Percentiles rank a stretch among this genome's conserved stretches.
Conservation (phyloP, 148 eudicot genomes). For the Salicornia ramosissima region DNA sequence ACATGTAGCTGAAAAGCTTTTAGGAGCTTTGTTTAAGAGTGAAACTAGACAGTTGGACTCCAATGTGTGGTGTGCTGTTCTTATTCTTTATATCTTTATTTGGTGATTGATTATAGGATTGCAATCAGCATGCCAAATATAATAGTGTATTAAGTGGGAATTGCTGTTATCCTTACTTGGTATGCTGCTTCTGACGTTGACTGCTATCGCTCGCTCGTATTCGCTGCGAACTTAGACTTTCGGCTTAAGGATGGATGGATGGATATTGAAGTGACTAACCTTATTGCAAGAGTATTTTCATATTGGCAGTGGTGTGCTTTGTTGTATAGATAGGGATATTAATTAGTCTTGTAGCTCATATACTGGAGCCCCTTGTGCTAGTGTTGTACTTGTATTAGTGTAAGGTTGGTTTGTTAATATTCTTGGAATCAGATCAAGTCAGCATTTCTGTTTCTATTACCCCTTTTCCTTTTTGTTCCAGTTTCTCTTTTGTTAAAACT, state of each 20-base stretch:
- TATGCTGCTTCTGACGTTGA: conserved; percentile 58
- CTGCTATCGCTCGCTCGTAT: conserved; percentile 21
- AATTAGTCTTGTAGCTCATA: conserved; percentile 35
- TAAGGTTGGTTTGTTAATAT: conserved; percentile 64
- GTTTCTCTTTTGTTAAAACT: conserved; percentile 8
- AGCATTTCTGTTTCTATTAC: conserved; percentile 11
- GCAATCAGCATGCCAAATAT: conserved; percentile 45
- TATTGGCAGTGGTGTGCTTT: conserved; percentile 45
- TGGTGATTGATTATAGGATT: conserved; percentile 43
- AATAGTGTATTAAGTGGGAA: conserved; percentile 25
- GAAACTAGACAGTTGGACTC: conserved; percentile 26
- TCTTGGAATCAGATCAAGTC: conserved; percentile 41
- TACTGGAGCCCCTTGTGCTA: conserved; percentile 32
- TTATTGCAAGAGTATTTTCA: conserved; percentile 34
- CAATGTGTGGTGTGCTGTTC: conserved; percentile 16
- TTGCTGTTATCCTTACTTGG: conserved; percentile 31
- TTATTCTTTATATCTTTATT: conserved; percentile 24
- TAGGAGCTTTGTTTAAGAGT: conserved; percentile 22
- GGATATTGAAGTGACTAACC: conserved; percentile 56
- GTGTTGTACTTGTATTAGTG: conserved; percentile 49
- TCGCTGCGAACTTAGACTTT: conserved; percentile 24
- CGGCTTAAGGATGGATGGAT: conserved; percentile 27
- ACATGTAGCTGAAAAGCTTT: conserved; percentile 25
- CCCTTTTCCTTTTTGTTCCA: not conserved
- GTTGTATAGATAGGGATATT: conserved; percentile 60